Conservation (phyloP, 495 filamentous ascomycete genomes). For the Massariosphaeria phaeospora region DNA sequence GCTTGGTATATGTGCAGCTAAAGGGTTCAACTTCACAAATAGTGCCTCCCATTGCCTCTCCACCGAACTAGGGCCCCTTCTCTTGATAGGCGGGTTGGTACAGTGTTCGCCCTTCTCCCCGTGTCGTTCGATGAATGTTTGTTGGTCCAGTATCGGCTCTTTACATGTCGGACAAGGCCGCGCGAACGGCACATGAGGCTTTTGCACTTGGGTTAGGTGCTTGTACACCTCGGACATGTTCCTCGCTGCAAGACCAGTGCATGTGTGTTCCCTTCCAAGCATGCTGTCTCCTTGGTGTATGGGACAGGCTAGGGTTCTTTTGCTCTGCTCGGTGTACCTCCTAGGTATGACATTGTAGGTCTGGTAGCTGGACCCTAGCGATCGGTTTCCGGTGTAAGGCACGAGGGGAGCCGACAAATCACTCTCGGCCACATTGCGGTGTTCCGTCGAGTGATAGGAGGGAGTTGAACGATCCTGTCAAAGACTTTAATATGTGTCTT, state of each 20-base stretch:
- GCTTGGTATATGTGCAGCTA: background rate
- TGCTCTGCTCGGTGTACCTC: background rate
- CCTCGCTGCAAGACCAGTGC: background rate
- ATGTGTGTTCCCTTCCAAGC: background rate
- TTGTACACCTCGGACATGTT: background rate
- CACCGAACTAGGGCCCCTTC: background rate
- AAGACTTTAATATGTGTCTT: too few species aligned
- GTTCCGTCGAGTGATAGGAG: too few species aligned
- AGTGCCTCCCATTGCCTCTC: background rate
- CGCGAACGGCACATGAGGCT: background rate
- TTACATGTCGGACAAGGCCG: conserved; percentile 3
- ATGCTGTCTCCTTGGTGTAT: background rate
- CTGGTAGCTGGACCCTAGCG: background rate
- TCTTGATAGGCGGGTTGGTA: background rate
- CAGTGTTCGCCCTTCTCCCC: background rate
- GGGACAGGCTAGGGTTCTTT: background rate
- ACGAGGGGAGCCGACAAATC: background rate
- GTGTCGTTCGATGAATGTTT: background rate
- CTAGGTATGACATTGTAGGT: background rate
- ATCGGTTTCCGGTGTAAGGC: background rate
- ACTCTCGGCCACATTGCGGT: too few species aligned
- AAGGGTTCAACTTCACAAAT: background rate
- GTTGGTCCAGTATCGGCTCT: background rate
- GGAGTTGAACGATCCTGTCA: too few species aligned
- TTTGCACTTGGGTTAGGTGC: background rate